These are phyloP conservation scores for Manihot esculenta DNA, from an alignment of 441 rosid species.

Conservation along the genomic window DNA sequence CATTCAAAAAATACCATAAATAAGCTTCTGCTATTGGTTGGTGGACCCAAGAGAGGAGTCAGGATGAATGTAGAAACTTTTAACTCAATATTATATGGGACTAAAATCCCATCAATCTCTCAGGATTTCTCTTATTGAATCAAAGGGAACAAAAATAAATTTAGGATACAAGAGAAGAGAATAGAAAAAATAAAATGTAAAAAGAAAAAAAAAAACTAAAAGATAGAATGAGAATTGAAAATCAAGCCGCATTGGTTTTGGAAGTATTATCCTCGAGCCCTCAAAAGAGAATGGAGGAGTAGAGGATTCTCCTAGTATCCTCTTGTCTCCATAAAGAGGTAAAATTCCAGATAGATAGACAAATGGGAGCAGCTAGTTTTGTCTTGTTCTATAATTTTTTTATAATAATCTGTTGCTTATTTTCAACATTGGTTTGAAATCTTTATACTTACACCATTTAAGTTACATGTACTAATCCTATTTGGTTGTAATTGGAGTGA, in stretches of 20 bases:
- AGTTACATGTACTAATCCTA: constrained; percentile 12
- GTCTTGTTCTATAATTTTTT: constrained; percentile 2
- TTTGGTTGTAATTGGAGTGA: not conserved
- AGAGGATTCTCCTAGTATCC: constrained; percentile 12
- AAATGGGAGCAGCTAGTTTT: not conserved
- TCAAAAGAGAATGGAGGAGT: not conserved
- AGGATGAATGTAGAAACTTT: not conserved
- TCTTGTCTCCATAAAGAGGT: constrained; percentile 20
- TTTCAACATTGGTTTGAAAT: constrained; percentile 18
- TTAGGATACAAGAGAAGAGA: too few species aligned
- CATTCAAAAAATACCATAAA: too few species aligned
- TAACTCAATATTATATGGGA: too few species aligned
- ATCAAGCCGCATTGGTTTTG: constrained; percentile 7
- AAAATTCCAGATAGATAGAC: not conserved
- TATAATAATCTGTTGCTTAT: not conserved
- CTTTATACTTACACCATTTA: not conserved
- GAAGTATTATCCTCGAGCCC: constrained; percentile 27
- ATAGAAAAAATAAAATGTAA: too few species aligned
- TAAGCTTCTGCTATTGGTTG: not conserved
- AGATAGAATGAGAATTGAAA: not conserved
- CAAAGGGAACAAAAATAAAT: not conserved
- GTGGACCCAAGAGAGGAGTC: not conserved
- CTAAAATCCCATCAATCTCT: constrained; percentile 1
- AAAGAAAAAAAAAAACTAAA: too few species aligned
- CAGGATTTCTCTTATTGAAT: constrained; percentile 2